Base-by-base conservation (phyloP, 352 stramenopile species). In the Pythium insidiosum region DNA sequence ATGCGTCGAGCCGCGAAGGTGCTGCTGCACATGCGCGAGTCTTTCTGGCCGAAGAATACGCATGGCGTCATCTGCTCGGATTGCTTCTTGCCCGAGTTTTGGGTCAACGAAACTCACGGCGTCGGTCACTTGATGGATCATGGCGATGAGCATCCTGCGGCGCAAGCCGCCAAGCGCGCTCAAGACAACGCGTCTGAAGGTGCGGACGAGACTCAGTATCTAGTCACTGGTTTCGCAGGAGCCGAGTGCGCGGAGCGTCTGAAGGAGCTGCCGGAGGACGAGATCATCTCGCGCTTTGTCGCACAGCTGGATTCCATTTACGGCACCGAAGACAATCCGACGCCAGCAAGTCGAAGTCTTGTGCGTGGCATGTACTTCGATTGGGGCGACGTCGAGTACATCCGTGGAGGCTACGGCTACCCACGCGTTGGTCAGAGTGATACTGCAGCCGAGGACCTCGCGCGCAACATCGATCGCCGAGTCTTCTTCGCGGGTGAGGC, bases 401-500 rank as follows among this genome's bases (percentile, higher is more conserved):
- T 88, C 26, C 50, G 68, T 22, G 79, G 79, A 11, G 79, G 79
- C 36, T 91, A 91, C 54, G 75, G 69, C 30, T 91, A 79, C 43
- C 79, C 79, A 25, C 72, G 70, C 18, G 79, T 88, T 2, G 79
- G 79, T 2, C 76, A 88, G 43, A 61, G 53, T 18, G 79, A 91
- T 38, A 43, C 68, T 3, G 75, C 75, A 16, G 68, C 79, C 2
- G 49, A 61, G 18, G 62, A 88, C 43, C 51, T 91, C 2, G 79
- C 79, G 5, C 50, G 65, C 6, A 29, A 69, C 6, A 77, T 91
- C 16, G 76, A 85, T 16, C 38, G 58, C 19, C 76, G 79, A 19
- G 59, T 91, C 22, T 91, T 91, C 58, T 91, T 91, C 30, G 79
- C 79, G 12, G 79, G 79, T 1, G 79, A 91, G 47, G 79, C 79